Conservation (phyloP, 2,329 filamentous ascomycete species). For the Colletotrichum spaethianum region DNA sequence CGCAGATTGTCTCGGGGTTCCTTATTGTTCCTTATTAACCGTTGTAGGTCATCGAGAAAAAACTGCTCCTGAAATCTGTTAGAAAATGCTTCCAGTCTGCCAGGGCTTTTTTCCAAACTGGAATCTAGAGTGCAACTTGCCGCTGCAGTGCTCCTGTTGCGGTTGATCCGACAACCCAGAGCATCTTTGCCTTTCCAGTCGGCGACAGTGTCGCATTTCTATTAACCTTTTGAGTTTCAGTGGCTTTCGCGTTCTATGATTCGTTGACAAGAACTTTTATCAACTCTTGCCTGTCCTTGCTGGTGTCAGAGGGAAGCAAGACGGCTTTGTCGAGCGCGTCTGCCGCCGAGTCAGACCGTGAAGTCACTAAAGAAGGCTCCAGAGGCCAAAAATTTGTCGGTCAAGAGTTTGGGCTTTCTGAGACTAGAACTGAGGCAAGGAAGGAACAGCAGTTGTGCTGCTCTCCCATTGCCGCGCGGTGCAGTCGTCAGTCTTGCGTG, state of each 20-base stretch:
- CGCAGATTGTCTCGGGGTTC: not conserved
- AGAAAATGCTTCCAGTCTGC: not conserved
- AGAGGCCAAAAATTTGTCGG: not conserved
- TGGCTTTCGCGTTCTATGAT: not conserved
- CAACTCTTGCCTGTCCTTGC: not conserved
- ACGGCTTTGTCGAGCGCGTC: not conserved
- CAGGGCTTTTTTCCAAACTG: not conserved
- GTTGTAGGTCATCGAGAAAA: too few relatives aligned
- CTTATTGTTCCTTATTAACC: too few relatives aligned
- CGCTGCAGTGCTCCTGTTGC: not conserved
- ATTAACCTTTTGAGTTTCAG: too few relatives aligned
- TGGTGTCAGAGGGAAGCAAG: not conserved
- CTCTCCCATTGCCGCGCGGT: too few relatives aligned
- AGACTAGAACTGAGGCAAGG: too few relatives aligned
- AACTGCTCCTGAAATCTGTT: not conserved
- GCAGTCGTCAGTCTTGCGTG: not conserved
- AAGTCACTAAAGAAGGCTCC: rapidly evolving
- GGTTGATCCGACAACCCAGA: not conserved
- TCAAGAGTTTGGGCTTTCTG: not conserved
- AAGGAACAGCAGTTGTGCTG: not conserved
- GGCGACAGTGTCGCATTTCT: not conserved
- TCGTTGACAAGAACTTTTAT: not conserved
- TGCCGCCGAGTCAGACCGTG: not conserved
- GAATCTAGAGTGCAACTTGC: not conserved
- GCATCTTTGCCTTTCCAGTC: not conserved